Base-by-base conservation (phyloP, 2,329 filamentous ascomycete species). In the Lasiodiplodia theobromae region DNA sequence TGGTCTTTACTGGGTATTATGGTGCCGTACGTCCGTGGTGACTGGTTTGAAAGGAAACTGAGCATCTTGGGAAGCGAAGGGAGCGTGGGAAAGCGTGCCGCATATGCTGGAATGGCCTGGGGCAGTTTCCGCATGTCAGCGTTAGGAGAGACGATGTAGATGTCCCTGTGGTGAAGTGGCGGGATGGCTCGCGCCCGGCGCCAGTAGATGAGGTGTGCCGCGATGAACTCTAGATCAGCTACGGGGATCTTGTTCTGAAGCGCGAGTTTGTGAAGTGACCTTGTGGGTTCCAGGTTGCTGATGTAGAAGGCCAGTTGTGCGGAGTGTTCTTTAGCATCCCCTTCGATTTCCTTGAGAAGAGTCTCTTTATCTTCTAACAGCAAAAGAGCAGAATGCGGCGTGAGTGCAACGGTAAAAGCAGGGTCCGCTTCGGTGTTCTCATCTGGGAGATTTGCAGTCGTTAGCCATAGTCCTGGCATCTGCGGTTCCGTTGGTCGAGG, bases 131-230 rank as follows among this genome's bases (percentile, higher is more conserved):
- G 84, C 74, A 94, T 87, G 74, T 97, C 91, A 70, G 93, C 94
- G 77, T 97, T 96, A 0, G 95, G 94, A 1, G 93, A 96, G 34
- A 97, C 88, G 40, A 98, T 91, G 79, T 98, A 99, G 12, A 91
- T 91, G 77, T 98, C 94, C 58, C 94, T 88, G 53, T 92, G 91
- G 75, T 97, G 94, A 6, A 99, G 87, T 0, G 96, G 96, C 4
- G 93, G 92, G 51, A 98, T 95, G 18, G 95, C 91, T 70, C 96
- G 92, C 57, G 95, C 96, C 68, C 94, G 91, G 28, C 96, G 90
- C 94, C 95, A 98, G 81, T 96, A 97, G 70, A 98, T 94, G 71
- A 99, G 91, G 81, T 98, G 96, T 69, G 93, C 92, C 11, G 94
- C 94, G 71, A 97, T 92, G 73, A 93, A 91, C 71, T 95, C 91